Base-by-base conservation (phyloP, 2,329 filamentous ascomycete species). In the Pochonia chlamydosporia region DNA sequence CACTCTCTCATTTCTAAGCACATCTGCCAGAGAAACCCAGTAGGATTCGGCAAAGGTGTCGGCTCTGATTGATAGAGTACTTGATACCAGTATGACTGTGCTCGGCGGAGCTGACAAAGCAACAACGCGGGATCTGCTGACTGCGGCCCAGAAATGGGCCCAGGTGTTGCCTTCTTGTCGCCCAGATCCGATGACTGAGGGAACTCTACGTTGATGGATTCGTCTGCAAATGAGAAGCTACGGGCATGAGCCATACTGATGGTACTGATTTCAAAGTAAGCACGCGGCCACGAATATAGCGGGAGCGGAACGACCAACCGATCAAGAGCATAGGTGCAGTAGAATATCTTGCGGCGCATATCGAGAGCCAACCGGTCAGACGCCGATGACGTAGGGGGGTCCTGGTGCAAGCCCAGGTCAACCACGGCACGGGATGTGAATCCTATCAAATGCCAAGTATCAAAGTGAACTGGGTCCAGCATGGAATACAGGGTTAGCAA, bases 141-240 rank as follows among this genome's bases (percentile, higher is more conserved):
- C 56, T 68, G 75, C 54, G 62, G 76, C 49, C 62, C 71, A 57
- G 62, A 59, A 36, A 74, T 68, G 44, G 73, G 62, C 3, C 66
- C 67, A 1, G 67, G 61, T n/a, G 64, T 61, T 2, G 73, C 68
- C 40, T 64, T 63, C 58, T 69, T 67, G 55, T 68, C 65, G 52
- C 69, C 64, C 55, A 69, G 57, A 28, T 68, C 63, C n/a, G 68
- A 62, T 7, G 68, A 63, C 46, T 78, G 76, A 2, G 90, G 89
- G 52, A 90, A 79, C n/a, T 79, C 80, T 25, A 97, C 91, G 54
- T 88, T 85, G 23, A 87, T 79, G 5, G 91, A 86, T 47, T 92
- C 89, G 61, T 97, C 92, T 0, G 89, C 92, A 61, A 97, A 96
- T 0, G 92, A 96, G 63, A 96, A 96, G 0, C 90, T 85, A 28